These are phyloP conservation scores for Cicer judaicum DNA, from an alignment of 306 rosid genomes.

Conservation along the genomic window DNA sequence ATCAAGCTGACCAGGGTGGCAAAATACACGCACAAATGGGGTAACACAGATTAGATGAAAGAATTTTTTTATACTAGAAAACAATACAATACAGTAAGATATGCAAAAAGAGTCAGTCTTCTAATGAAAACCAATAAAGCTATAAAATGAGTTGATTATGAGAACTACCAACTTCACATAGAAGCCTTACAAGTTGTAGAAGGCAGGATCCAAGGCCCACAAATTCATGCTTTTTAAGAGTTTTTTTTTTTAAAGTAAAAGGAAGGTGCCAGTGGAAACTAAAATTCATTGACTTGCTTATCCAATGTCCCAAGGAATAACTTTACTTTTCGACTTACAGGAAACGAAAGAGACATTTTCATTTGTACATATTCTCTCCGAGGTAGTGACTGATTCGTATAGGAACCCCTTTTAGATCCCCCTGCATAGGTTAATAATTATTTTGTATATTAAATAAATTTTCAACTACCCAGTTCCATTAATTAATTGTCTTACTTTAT, in stretches of 20 bases:
- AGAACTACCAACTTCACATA: too few species aligned
- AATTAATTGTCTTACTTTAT: neutral
- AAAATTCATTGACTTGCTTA: constrained; percentile 22
- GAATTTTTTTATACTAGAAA: constrained; percentile 9
- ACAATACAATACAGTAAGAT: neutral
- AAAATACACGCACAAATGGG: constrained; percentile 55
- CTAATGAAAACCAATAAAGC: too few species aligned
- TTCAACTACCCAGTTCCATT: constrained; percentile 24
- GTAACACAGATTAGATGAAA: constrained; percentile 22
- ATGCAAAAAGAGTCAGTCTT: constrained; percentile 6
- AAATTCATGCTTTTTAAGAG: neutral
- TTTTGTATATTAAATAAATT: constrained; percentile 28
- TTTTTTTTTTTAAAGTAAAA: constrained; percentile 15
- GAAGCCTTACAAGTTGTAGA: constrained; percentile 28
- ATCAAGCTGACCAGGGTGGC: constrained; percentile 47
- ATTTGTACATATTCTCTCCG: constrained; percentile 35
- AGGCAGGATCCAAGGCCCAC: constrained; percentile 7
- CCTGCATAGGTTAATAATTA: constrained; percentile 27
- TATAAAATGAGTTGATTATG: too few species aligned
- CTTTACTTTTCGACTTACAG: constrained; percentile 31
- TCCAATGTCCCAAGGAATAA: constrained; percentile 42
- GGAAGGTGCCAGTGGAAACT: constrained; percentile 22
- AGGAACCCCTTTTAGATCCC: constrained; percentile 43
- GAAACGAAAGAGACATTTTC: constrained; percentile 45
- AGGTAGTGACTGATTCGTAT: constrained; percentile 39